A percentile compares a stretch with the other conserved stretches of the same genome.
Conservation (phyloP, 2,329 filamentous ascomycete genomes). For the Ceratocystis cacaofunesta region DNA sequence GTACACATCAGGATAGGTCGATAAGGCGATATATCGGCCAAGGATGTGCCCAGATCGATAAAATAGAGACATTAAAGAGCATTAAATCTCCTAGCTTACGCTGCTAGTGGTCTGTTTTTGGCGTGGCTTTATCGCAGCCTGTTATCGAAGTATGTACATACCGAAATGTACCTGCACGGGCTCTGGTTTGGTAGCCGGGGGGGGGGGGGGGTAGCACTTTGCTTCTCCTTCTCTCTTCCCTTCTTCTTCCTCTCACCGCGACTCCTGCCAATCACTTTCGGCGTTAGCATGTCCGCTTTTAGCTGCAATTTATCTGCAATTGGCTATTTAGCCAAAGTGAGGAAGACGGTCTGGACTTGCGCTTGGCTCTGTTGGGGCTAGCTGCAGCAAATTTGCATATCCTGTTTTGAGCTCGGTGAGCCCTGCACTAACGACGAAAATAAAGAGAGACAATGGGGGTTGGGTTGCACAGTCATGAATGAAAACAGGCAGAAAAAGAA, state of each 20-base stretch:
- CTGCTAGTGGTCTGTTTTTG: not conserved
- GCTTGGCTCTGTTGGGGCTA: not conserved
- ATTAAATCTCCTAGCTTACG: not conserved
- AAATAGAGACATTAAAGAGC: not conserved
- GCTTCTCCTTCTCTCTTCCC: too few species aligned
- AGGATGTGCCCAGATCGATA: not conserved
- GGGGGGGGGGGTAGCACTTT: too few species aligned
- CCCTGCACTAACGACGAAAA: not conserved
- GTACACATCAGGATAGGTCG: not conserved
- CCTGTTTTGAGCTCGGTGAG: not conserved
- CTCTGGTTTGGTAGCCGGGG: not conserved
- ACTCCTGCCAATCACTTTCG: not conserved
- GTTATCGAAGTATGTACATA: not conserved
- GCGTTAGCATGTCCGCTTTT: not conserved
- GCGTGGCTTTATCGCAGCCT: not conserved
- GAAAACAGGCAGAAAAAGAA: not conserved
- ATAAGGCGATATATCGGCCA: slow-evolving; percentile 1
- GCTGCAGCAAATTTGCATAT: not conserved
- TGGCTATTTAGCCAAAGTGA: not conserved
- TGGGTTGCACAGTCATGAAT: not conserved
- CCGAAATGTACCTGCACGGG: not conserved
- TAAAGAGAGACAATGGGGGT: not conserved
- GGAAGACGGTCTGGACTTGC: not conserved
- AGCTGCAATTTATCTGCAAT: not conserved
- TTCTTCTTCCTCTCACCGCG: not conserved